Base-by-base conservation (phyloP, 192 early-diverging fungal species). In the Mortierella hygrophila region DNA sequence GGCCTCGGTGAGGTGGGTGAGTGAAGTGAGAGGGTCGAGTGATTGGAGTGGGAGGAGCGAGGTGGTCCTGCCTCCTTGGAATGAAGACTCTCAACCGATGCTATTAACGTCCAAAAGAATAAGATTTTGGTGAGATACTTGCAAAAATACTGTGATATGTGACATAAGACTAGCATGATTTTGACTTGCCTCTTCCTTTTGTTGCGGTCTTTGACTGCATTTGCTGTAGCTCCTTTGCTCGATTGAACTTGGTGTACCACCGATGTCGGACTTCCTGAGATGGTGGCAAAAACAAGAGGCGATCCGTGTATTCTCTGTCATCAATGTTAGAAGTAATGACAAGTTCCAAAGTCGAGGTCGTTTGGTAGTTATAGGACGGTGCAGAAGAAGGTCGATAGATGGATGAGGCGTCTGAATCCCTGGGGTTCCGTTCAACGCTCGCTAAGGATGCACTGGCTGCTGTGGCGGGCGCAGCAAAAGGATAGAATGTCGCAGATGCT, bases 391-490 rank as follows among this genome's bases (percentile, higher is more conserved):
- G n/a, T 46, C 81, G 79, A 46, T 78, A 79, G 18, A 89, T 69
- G 1, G 88, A 89, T 6, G 83, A 80, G 3, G 29, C 42, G 6
- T 80, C 78, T 54, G 75, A 72, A 69, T 85, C 69, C 46, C 72
- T 55, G 1, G 65, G 44, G 2, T 63, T 74, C 40, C 77, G 70
- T 32, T 60, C 76, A 9, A 74, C 46, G n/a, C 47, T 35, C 7
- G 72, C 20, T 4, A 52, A 55, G 46, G 44, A 46, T 13, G 73
- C 65, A 13, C 20, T 18, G 21, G 79, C 55, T 29, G 73, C 78
- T 23, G 83, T 70, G 6, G 78, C 77, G 23, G 88, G 88, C 23
- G 80, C 81, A 18, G 81, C 84, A 74, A 83, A 89, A 3, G 88
- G 83, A 29, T 82, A 89, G 55, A 83, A 89, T 38, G 77, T 77